Evolutionary conservation across 305 asterid species (phyloP).

Genomic region (Salvia sclarea): DNA sequence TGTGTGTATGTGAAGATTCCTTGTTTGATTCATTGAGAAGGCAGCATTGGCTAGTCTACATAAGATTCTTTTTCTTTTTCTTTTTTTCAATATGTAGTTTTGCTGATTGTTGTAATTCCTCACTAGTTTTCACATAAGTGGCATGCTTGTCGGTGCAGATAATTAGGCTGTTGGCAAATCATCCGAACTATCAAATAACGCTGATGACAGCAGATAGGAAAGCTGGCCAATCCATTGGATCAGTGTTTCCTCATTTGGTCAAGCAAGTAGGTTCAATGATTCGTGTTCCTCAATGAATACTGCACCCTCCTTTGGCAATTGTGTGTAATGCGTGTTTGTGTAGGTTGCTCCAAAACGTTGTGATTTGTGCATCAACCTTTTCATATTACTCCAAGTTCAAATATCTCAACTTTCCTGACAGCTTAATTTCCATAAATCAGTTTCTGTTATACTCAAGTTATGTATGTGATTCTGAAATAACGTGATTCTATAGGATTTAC

Average conservation of each 20-base stretch:
- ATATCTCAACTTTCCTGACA: background rate
- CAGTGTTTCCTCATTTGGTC: constrained; percentile 87
- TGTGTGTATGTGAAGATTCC: background rate
- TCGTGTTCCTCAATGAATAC: background rate
- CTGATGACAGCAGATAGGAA: constrained; percentile 92
- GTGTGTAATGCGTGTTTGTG: background rate
- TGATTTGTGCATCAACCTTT: background rate
- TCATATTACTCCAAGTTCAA: background rate
- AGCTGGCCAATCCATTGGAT: constrained; percentile 89
- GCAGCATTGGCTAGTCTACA: background rate
- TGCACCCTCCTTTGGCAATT: background rate
- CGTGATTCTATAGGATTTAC: constrained; percentile 11
- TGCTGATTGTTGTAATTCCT: background rate
- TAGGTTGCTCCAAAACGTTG: background rate
- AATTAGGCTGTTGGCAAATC: constrained; percentile 75
- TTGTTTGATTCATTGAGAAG: background rate
- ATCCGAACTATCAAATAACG: constrained; percentile 68
- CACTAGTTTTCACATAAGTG: background rate
- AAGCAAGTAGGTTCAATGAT: constrained; percentile 50
- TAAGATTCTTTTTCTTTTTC: background rate
- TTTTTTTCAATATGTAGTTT: background rate
- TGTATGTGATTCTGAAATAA: constrained; percentile 1
- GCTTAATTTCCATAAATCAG: background rate
- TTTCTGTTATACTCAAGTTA: background rate
- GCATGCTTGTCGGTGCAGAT: constrained; percentile 47